These are phyloP conservation scores for Ganoderma meredithae DNA, from an alignment of 1,284 basidiomycete genomes.

Conservation along the genomic window DNA sequence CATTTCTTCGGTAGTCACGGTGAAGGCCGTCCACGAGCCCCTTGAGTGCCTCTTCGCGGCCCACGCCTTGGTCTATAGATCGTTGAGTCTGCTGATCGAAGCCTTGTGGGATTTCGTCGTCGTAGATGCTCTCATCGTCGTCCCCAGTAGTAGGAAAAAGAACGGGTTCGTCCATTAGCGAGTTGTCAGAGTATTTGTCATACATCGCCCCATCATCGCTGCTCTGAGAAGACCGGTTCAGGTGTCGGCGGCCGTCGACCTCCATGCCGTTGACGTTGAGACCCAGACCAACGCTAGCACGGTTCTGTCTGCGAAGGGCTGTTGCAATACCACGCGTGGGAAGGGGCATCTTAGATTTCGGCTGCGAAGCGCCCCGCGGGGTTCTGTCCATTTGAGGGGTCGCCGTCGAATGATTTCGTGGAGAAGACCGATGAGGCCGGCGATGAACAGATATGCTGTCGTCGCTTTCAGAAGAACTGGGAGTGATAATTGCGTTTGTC, in stretches of 20 bases:
- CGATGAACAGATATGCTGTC: conserved; percentile 22
- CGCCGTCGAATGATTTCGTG: background rate
- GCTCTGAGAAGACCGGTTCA: conserved; percentile 4
- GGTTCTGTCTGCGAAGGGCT: background rate
- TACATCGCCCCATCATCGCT: conserved; percentile 32
- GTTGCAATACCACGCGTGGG: conserved; percentile 6
- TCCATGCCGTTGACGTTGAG: conserved; percentile 25
- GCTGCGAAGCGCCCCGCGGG: background rate
- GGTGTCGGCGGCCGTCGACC: conserved; percentile 3
- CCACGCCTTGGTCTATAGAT: conserved; percentile 1
- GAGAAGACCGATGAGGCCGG: conserved; percentile 15
- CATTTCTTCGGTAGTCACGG: conserved; percentile 25
- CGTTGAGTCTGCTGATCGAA: background rate
- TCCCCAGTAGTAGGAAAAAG: conserved; percentile 12
- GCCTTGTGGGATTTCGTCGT: conserved; percentile 7
- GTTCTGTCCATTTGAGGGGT: conserved; percentile 4
- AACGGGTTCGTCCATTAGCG: conserved; percentile 30
- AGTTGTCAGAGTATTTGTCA: conserved; percentile 29
- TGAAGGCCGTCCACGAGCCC: conserved; percentile 53
- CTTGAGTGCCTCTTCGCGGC: conserved; percentile 46
- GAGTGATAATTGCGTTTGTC: conserved; percentile 56
- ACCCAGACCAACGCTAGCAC: conserved; percentile 29
- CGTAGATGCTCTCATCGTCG: conserved; percentile 30
- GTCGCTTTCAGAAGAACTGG: conserved; percentile 54
- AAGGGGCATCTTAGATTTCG: conserved; percentile 2